Evolutionary conservation across 805 yeast genomes (phyloP).

Genomic region (Candida glaebosa): DNA sequence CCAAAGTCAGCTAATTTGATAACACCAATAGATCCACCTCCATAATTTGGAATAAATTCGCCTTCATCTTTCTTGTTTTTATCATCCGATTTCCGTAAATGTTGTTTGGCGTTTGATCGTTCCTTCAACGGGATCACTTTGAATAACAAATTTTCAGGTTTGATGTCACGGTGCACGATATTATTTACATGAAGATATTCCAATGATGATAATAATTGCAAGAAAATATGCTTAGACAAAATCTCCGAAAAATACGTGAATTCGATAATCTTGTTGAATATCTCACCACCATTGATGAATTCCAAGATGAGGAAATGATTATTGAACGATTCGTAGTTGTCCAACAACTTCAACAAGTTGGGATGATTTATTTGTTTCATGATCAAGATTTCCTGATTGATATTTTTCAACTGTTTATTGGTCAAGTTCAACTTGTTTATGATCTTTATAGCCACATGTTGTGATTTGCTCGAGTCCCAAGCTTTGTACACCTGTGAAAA

Average conservation of each 20-base stretch:
- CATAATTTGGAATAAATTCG: conserved; percentile 45
- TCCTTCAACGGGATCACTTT: conserved; percentile 47
- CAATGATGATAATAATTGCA: conserved; percentile 68
- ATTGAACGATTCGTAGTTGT: conserved; percentile 47
- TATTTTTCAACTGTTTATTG: conserved; percentile 49
- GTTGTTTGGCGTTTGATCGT: conserved; percentile 23
- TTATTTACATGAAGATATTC: conserved; percentile 65
- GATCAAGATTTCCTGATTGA: conserved; percentile 68
- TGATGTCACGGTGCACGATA: conserved; percentile 76
- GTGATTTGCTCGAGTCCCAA: conserved; percentile 29
- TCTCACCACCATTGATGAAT: conserved; percentile 73
- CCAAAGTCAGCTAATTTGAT: conserved; percentile 73
- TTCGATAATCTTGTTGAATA: conserved; percentile 75
- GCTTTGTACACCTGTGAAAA: conserved; percentile 84
- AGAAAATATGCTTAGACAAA: conserved; percentile 66
- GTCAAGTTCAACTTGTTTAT: conserved; percentile 60
- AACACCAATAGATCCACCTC: conserved; percentile 62
- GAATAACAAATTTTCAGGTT: conserved; percentile 75
- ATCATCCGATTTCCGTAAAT: conserved; percentile 53
- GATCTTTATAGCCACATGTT: conserved; percentile 68
- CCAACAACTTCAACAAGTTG: conserved; percentile 55
- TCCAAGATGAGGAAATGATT: conserved; percentile 67
- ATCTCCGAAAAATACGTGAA: conserved; percentile 74
- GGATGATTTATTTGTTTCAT: conserved; percentile 64
- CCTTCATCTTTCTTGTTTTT: conserved; percentile 63